Evolutionary conservation across 306 rosid genomes (phyloP), one percentile per base, ranked within the genome.

Genomic region (Morella rubra): DNA sequence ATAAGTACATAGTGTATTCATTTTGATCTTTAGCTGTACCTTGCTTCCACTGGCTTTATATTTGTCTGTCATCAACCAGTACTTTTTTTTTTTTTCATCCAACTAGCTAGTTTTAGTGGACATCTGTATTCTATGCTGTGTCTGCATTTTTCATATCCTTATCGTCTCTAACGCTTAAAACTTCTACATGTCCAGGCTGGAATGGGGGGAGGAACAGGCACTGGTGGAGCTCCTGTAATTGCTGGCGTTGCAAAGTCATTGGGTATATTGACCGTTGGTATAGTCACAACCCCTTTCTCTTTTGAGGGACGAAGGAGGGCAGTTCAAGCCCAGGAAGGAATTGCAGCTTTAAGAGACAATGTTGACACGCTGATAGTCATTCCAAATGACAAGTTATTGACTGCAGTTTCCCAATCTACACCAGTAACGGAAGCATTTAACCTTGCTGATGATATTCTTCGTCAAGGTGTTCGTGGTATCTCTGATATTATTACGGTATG

Each of bases 191-290:
- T 80, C 80, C 82, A 95, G 99, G 91, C 99, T 75, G 99, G 99
- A 86, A 95, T 95, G 99, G 99, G 99, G 65, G 99, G 99, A 83
- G 99, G 99, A 80, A 95, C 99, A 45, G 99, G 99, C 75, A 95
- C 99, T 60, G 99, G 99, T 49, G 99, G 92, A 71, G 99, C 97
- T 79, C 99, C 99, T 66, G 82, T 95, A 73, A 93, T 92, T 82
- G 99, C 99, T 46, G 96, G 97, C 70, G 82, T 88, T 77, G 97
- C 99, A 73, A 95, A 95, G 90, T 87, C 99, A 45, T 86, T 95
- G 97, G 99, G 99, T 66, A 92, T 95, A 84, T 75, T 95, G 84
- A 95, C 99, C 32, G 99, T 95, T 81, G 99, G 99, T 55, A 90
- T 95, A 69, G 99, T 95, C 82, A 95, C 99, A 10, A 95, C 99